Base-by-base conservation (phyloP, 225 moss, liverwort and hornwort species). In the Asterella californica region DNA sequence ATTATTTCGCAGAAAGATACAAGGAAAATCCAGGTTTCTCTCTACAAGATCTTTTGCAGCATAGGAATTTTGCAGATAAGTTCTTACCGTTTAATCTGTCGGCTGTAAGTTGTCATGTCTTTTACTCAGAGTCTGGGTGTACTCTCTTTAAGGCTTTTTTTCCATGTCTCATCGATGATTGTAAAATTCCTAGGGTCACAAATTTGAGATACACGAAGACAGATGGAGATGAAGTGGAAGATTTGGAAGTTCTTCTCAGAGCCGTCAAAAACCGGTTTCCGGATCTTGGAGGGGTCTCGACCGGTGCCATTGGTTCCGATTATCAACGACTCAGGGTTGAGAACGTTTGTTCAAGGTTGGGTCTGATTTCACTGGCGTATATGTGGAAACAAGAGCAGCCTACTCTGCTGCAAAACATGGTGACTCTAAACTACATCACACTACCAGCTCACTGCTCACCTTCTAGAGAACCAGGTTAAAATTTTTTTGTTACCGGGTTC, bases 321-420 rank as follows among this genome's bases (percentile, higher is more conserved):
- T 99, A 95, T 82, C 99, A 99, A 85, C 92, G 99, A 76, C 70
- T 99, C 79, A 87, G 99, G 84, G 93, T 99, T n/a, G 99, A 99
- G 85, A 91, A 89, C 80, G 88, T 99, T 76, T 99, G 99, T 81
- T 93, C 93, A 75, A 89, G 99, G 82, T 88, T 99, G 83, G 93
- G 91, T 72, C 93, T 99, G 71, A 81, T 95, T 80, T 99, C 99
- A 63, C 87, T 99, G 72, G 95, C 99, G 79, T 95, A 91, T 77
- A 80, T 99, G 73, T 99, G 95, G 99, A 91, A 91, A 88, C 95
- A 99, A 83, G 92, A 99, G 82, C 95, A 99, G 85, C 87, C 93
- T 55, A 80, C 71, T 83, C 93, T 95, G 72, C 91, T 99, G 81
- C 92, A 95, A 82, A 81, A 90, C 79, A 99, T 99, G 91, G 97